These are phyloP conservation scores for Neurospora sublineolata DNA, from an alignment of 495 filamentous ascomycete species.

Conservation along the genomic window DNA sequence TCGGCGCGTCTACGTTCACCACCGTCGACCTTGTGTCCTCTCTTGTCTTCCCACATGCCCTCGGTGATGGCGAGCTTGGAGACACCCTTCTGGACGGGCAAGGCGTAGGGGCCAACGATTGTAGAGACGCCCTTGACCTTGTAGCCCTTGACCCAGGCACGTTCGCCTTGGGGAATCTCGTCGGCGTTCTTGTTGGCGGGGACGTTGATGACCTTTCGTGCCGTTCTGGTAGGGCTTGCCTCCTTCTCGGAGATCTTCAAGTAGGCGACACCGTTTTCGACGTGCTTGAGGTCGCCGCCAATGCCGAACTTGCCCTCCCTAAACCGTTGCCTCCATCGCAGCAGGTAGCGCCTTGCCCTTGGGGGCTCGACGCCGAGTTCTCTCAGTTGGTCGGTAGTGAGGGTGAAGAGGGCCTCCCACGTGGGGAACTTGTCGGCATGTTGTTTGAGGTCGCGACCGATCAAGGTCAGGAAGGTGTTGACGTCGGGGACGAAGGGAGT, in stretches of 20 bases:
- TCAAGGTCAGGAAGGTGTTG: slow-evolving; percentile 77
- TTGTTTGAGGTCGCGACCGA: slow-evolving; percentile 73
- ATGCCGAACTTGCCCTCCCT: slow-evolving; percentile 60
- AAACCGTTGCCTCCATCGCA: slow-evolving; percentile 78
- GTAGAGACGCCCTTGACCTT: slow-evolving; percentile 51
- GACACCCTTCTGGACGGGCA: slow-evolving; percentile 51
- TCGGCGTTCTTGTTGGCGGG: slow-evolving; percentile 39
- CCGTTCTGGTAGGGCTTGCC: slow-evolving; percentile 6
- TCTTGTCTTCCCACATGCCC: slow-evolving; percentile 75
- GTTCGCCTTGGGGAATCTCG: slow-evolving; percentile 26
- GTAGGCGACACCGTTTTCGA: slow-evolving; percentile 60
- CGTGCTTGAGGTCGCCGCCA: slow-evolving; percentile 64
- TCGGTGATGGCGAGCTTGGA: slow-evolving; percentile 60
- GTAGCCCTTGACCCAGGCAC: slow-evolving; percentile 48
- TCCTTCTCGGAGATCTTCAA: slow-evolving; percentile 56
- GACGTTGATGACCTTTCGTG: slow-evolving; percentile 57
- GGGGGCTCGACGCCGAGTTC: slow-evolving; percentile 80
- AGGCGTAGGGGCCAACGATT: slow-evolving; percentile 60
- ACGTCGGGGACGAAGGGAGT: slow-evolving; percentile 82
- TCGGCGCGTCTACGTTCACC: slow-evolving; percentile 83
- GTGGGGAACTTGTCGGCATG: slow-evolving; percentile 73
- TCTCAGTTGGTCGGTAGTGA: slow-evolving; percentile 63
- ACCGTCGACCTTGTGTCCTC: slow-evolving; percentile 88
- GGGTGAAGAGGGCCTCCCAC: slow-evolving; percentile 79
- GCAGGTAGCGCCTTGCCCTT: slow-evolving; percentile 66